Base-by-base conservation (phyloP, 192 early-diverging fungal species). In the Mortierella claussenii region DNA sequence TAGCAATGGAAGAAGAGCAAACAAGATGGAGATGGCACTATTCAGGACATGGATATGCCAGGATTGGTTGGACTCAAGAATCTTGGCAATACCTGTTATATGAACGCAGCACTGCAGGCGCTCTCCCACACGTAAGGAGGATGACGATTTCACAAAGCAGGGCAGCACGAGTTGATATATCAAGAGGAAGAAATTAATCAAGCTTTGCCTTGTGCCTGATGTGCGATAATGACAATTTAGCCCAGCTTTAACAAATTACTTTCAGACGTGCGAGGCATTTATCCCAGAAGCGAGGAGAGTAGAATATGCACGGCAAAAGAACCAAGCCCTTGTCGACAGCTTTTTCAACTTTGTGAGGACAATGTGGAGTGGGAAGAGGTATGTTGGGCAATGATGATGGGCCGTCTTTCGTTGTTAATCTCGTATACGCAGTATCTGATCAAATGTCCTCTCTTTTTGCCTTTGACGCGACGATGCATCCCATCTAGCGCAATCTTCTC, bases 341-440 rank as follows among this genome's bases (percentile, higher is more conserved):
- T 78, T 81, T 32, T 54, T 49, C 26, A 2, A 61, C 27, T 81
- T 81, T 71, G 56, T 81, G 1, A 31, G 67, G 33, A 55, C 68
- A 1, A 78, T 81, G 80, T 81, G 80, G 80, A 68, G 42, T 33
- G 80, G 74, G 10, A 71, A 30, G n/a, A 81, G 74, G 80, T 81
- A 67, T 24, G 9, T 52, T 13, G n/a, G n/a, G n/a, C n/a, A n/a
- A n/a, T n/a, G n/a, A n/a, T n/a, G n/a, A n/a, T n/a, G n/a, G n/a
- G n/a, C n/a, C n/a, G n/a, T n/a, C n/a, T n/a, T n/a, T n/a, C n/a
- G n/a, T n/a, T n/a, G n/a, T n/a, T n/a, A n/a, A n/a, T n/a, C n/a
- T n/a, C n/a, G n/a, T n/a, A n/a, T n/a, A n/a, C n/a, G n/a, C n/a
- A n/a, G n/a, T n/a, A n/a, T n/a, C n/a, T n/a, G n/a, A n/a, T n/a